Evolutionary conservation across 495 filamentous ascomycete genomes (phyloP).

Genomic region (Cetradonia linearis): DNA sequence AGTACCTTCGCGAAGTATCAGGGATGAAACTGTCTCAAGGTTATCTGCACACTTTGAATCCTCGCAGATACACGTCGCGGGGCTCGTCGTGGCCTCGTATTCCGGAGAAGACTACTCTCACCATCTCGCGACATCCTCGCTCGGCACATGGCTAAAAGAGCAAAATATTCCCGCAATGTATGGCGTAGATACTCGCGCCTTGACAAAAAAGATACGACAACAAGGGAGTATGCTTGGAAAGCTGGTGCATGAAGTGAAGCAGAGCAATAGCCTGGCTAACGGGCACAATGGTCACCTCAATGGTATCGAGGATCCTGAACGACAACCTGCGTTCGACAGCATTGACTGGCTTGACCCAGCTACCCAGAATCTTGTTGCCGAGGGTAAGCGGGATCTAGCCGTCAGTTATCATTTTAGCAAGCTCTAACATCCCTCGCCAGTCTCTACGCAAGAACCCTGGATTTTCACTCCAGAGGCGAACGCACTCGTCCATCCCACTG

Average conservation of each 20-base stretch:
- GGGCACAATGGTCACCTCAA: conserved; percentile 22
- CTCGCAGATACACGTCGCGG: conserved; percentile 81
- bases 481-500: conserved; percentile 74
- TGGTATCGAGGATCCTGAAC: conserved; percentile 20
- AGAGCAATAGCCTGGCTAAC: conserved; percentile 39
- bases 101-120: conserved; percentile 91
- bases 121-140: conserved; percentile 75
- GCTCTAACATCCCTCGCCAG: conserved; percentile 40
- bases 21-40: conserved; percentile 70
- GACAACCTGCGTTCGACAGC: conserved; percentile 48
- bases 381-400: conserved; percentile 56
- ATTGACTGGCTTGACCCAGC: conserved; percentile 89
- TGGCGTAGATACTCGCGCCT: conserved; percentile 83
- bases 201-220: conserved; percentile 88
- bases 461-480: conserved; percentile 63
- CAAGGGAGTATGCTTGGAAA: conserved; percentile 95
- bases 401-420: conserved; percentile 13
- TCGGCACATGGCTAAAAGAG: conserved; percentile 92
- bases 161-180: conserved; percentile 93
- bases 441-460: conserved; percentile 73
- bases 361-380: conserved; percentile 76
- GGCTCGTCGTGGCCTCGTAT: conserved; percentile 80
- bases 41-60: conserved; percentile 89
- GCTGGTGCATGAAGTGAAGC: conserved; percentile 62
- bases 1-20: conserved; percentile 73